Base-by-base conservation (phyloP, 2,329 filamentous ascomycete species). In the Clonostachys sp. region DNA sequence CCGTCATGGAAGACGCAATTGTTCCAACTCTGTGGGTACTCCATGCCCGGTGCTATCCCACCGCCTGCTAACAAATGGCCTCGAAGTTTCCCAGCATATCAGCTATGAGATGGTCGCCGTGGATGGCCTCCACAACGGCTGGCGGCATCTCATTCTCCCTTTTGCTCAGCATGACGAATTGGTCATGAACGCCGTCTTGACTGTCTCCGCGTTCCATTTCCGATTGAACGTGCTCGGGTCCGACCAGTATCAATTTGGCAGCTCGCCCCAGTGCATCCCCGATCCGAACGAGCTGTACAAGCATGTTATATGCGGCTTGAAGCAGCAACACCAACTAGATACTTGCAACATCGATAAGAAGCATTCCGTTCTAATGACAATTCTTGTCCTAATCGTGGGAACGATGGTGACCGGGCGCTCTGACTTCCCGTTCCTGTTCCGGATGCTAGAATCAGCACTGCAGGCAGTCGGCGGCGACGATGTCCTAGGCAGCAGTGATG, bases 381-480 rank as follows among this genome's bases (percentile, higher is more conserved):
- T 64, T 0, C 6, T 64, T 2, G 16, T 62, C 0, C 43, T 63
- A 0, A 51, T 64, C 4, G 54, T 57, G 0, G 54, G 55, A 0
- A 54, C 52, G 0, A 55, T 63, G 38, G 57, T 64, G 1, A 61
- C 54, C 0, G 61, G 60, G 0, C 50, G 50, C 0, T 56, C 55
- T 0, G 60, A 63, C 24, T 63, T 61, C 20, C 57, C 59, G 0
- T 51, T 54, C 0, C 43, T 63, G 0, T 50, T 59, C 3, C 49
- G 56, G 0, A 61, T 63, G 55, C 43, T 62, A 0, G 57, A 63
- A n/a, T 57, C 57, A 2, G 59, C 57, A 1, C 20, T 63, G 5
- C 41, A 54, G 5, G 59, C 54, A 0, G 54, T 63, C 2, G 61
- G 61, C 0, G 61, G 59, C 0, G 52, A 51, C 2, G 36, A 53